Evolutionary conservation across 2,329 filamentous ascomycete species (phyloP).

Genomic region (Dothideomycetidae sp.): DNA sequence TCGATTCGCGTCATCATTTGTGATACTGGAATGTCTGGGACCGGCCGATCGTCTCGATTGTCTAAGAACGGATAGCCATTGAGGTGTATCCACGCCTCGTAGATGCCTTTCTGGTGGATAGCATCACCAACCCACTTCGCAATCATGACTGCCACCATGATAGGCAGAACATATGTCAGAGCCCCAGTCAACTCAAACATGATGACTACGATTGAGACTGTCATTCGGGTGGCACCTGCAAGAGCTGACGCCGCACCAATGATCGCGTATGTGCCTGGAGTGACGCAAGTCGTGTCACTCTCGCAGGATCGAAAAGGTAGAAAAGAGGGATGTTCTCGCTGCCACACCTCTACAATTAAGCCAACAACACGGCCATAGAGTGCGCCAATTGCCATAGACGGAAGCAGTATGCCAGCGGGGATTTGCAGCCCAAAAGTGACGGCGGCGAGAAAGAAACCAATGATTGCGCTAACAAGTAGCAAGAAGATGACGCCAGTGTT

Average conservation of each 20-base stretch:
- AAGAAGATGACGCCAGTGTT: constrained; percentile 72
- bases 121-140: constrained; percentile 97
- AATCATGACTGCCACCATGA: constrained; percentile 98
- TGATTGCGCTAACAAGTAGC: constrained; percentile 63
- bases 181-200: constrained; percentile 98
- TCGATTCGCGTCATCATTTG: constrained; percentile 89
- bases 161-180: constrained; percentile 88
- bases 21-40: constrained; percentile 73
- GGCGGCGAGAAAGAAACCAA: constrained; percentile 73
- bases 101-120: constrained; percentile 83
- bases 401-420: constrained; percentile 87
- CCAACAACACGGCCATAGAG: constrained; percentile 80
- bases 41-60: constrained; percentile 62
- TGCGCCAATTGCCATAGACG: constrained; percentile 90
- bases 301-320: constrained; percentile 69
- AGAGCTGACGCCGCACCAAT: constrained; percentile 91
- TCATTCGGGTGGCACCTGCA: constrained; percentile 87
- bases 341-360: constrained; percentile 79
- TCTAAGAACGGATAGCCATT: constrained; percentile 93
- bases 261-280: constrained; percentile 89
- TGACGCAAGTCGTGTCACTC: constrained; percentile 76
- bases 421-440: constrained; percentile 91
- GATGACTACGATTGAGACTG: constrained; percentile 95
- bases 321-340: constrained; percentile 60
- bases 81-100: constrained; percentile 94